Conservation (phyloP, 805 yeast species). For the Soucietia sequanensis region DNA sequence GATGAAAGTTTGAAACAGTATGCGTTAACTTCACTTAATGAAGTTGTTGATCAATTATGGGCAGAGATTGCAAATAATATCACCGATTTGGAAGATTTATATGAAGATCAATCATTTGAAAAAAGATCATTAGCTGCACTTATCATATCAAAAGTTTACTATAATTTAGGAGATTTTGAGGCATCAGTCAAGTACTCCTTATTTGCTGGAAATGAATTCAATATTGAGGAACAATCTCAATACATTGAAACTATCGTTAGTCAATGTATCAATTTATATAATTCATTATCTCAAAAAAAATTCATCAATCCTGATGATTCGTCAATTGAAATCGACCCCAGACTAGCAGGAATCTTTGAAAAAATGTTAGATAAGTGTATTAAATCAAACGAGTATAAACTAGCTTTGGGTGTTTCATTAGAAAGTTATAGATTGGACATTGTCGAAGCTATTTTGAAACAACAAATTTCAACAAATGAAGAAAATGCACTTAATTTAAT, state of each 20-base stretch:
- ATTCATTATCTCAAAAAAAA: conserved; percentile 54
- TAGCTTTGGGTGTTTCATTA: conserved; percentile 87
- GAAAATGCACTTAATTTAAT: conserved; percentile 55
- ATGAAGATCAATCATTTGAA: conserved; percentile 78
- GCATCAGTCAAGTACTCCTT: conserved; percentile 87
- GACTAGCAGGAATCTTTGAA: conserved; percentile 71
- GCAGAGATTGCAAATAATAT: conserved; percentile 93
- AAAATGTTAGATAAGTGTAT: conserved; percentile 83
- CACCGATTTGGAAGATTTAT: conserved; percentile 84
- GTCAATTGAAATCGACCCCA: conserved; percentile 49
- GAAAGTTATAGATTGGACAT: conserved; percentile 87
- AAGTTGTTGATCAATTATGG: conserved; percentile 89
- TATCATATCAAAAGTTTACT: conserved; percentile 84
- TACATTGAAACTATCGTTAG: conserved; percentile 92
- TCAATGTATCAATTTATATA: conserved; percentile 85
- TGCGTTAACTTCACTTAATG: conserved; percentile 80
- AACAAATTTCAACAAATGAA: conserved; percentile 41
- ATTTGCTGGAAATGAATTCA: conserved; percentile 77
- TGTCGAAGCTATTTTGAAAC: conserved; percentile 55
- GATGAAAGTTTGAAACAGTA: conserved; percentile 76
- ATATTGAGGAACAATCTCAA: conserved; percentile 74
- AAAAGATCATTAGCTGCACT: conserved; percentile 85
- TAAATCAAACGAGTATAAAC: conserved; percentile 62
- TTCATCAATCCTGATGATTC: conserved; percentile 23
- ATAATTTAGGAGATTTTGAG: conserved; percentile 91